Percentiles rank a stretch among this genome's conserved stretches.
phyloP scores from a whole-genome alignment of 2,329 filamentous ascomycete genomes.

The Scleromitrula shiraiana region DNA sequence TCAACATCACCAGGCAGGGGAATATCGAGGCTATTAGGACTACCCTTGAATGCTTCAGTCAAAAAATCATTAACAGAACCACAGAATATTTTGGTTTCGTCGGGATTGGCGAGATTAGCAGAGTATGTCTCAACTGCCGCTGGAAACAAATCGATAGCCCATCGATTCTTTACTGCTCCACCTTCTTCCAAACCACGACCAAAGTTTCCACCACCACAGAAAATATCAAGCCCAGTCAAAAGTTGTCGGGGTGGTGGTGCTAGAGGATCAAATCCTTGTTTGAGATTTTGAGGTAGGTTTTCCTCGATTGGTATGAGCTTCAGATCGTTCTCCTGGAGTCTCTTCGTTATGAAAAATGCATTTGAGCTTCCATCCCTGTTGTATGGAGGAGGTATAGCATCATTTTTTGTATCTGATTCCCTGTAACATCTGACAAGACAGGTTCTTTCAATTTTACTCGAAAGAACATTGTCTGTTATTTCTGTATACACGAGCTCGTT shows the following conservation, averaged over 20 bases:
- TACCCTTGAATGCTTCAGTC: conserved; percentile 43
- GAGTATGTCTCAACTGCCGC: conserved; percentile 64
- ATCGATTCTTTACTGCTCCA: conserved; percentile 54
- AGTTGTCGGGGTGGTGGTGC: conserved; percentile 26
- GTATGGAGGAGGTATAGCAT: conserved; percentile 53
- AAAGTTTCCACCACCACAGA: conserved; percentile 71
- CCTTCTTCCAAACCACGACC: conserved; percentile 69
- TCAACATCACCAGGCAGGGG: conserved; percentile 57
- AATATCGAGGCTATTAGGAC: conserved; percentile 35
- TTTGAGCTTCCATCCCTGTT: conserved; percentile 56
- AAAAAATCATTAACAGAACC: conserved; percentile 69
- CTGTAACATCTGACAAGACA: conserved; percentile 54
- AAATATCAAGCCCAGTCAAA: conserved; percentile 61
- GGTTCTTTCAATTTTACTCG: conserved; percentile 39
- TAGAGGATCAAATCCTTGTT: conserved; percentile 48
- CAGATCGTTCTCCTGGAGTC: conserved; percentile 24
- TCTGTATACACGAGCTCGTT: conserved; percentile 48
- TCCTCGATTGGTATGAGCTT: conserved; percentile 31
- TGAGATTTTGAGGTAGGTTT: conserved; percentile 33
- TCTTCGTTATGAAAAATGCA: conserved; percentile 53
- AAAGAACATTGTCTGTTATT: conserved; percentile 33
- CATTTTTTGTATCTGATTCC: conserved; percentile 24
- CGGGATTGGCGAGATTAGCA: conserved; percentile 48
- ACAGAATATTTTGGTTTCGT: conserved; percentile 46
- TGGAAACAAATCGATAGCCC: conserved; percentile 58